Conservation (phyloP, 176 grass and related monocot species). For the Aegilops tauschii region DNA sequence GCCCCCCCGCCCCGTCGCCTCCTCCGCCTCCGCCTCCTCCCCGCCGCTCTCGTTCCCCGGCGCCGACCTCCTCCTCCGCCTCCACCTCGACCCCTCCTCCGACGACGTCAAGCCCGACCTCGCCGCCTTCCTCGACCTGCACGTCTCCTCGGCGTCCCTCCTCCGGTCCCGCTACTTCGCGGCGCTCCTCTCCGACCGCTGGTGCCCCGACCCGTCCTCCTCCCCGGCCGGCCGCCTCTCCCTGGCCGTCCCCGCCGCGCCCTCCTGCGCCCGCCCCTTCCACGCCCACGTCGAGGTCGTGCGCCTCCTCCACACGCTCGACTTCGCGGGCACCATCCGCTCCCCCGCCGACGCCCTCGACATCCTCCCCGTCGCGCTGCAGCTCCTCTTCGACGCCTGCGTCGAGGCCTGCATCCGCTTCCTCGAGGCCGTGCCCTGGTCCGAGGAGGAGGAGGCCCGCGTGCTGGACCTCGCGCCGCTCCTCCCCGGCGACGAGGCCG, state of each 20-base stretch:
- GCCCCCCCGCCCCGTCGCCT: neutral
- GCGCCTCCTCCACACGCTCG: conserved; percentile 61
- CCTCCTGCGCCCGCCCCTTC: conserved; percentile 32
- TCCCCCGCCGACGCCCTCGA: conserved; percentile 53
- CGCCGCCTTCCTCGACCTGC: conserved; percentile 41
- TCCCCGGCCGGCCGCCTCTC: neutral
- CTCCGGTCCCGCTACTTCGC: conserved; percentile 62
- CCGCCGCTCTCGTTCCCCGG: conserved; percentile 44
- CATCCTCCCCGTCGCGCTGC: conserved; percentile 52
- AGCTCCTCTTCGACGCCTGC: conserved; percentile 69
- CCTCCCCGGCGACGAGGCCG: conserved; percentile 47
- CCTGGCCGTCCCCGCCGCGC: neutral
- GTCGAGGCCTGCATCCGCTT: conserved; percentile 58
- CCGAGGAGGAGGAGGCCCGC: conserved; percentile 52
- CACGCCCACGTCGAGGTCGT: conserved; percentile 54
- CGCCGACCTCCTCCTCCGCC: conserved; percentile 63
- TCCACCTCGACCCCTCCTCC: conserved; percentile 38
- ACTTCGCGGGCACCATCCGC: conserved; percentile 44
- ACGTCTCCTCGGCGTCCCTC: conserved; percentile 49
- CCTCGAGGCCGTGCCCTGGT: conserved; percentile 70
- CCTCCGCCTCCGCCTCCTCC: conserved; percentile 8
- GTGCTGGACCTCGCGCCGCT: conserved; percentile 53
- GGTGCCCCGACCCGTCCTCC: conserved; percentile 30
- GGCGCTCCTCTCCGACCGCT: conserved; percentile 51
- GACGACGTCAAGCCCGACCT: neutral